Percentiles rank a stretch among this genome's conserved stretches.
These are phyloP conservation scores for Ceratobasidium sp. DNA, from an alignment of 1,284 basidiomycete species.

Conservation along the genomic window DNA sequence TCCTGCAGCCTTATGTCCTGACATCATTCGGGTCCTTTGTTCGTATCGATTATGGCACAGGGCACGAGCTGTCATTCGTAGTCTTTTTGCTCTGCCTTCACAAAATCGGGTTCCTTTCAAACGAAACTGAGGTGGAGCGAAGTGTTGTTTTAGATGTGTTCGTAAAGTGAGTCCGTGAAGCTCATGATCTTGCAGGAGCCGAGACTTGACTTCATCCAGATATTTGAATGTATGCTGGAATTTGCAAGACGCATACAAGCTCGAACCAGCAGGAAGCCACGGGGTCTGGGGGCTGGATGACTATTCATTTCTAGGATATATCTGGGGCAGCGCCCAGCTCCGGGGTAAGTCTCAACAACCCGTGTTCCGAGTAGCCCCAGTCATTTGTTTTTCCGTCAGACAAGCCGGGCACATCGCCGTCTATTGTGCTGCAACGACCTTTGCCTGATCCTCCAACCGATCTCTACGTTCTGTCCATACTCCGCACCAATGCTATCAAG, in stretches of 20 bases:
- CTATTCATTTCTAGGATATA: conserved; percentile 89
- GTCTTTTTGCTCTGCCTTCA: conserved; percentile 76
- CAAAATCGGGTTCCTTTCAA: conserved; percentile 32
- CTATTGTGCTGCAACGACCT: conserved; percentile 65
- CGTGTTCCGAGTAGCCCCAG: conserved; percentile 44
- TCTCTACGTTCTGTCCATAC: conserved; percentile 84
- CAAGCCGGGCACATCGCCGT: conserved; percentile 61
- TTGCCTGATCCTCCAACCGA: conserved; percentile 66
- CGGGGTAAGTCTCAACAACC: conserved; percentile 62
- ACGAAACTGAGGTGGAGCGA: conserved; percentile 49
- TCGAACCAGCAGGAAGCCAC: conserved; percentile 97
- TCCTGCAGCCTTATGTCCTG: conserved; percentile 79
- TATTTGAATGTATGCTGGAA: conserved; percentile 87
- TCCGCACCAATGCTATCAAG: conserved; percentile 84
- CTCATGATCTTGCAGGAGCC: neutral
- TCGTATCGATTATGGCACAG: conserved; percentile 96
- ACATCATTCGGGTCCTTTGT: conserved; percentile 91
- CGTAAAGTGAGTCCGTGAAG: conserved; percentile 51
- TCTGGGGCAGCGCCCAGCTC: conserved; percentile 92
- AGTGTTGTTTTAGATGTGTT: conserved; percentile 57
- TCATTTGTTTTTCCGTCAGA: conserved; percentile 51
- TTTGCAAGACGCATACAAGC: conserved; percentile 87
- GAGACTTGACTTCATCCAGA: conserved; percentile 53
- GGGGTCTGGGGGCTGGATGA: conserved; percentile 99
- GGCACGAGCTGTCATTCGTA: conserved; percentile 91